Evolutionary conservation across 2,329 filamentous ascomycete genomes (phyloP).

Genomic region (Zymoseptoria tritici): DNA sequence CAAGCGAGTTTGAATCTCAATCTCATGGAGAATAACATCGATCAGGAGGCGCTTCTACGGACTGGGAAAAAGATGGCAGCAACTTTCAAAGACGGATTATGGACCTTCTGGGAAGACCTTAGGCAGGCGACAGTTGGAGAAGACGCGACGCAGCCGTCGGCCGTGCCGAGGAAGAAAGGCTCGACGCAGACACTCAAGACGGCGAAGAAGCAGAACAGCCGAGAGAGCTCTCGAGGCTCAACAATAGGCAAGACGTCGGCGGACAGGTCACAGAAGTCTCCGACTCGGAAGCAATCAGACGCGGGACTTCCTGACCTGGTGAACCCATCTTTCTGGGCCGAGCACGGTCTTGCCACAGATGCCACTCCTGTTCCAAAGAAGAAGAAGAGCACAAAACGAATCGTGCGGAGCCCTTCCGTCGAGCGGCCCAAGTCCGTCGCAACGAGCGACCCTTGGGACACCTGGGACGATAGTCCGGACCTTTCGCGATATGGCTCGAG

Average conservation of each 20-base stretch:
- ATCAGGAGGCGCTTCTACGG: slow-evolving; percentile 46
- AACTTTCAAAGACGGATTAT: slow-evolving; percentile 81
- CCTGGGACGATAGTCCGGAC: slow-evolving; percentile 25
- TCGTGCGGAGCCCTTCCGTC: slow-evolving; percentile 17
- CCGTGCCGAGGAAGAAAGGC: slow-evolving; percentile 21
- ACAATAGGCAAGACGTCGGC: slow-evolving; percentile 15
- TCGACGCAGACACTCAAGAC: slow-evolving; percentile 20
- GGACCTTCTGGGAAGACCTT: slow-evolving; percentile 92
- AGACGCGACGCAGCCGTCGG: slow-evolving; percentile 58
- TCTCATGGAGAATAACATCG: slow-evolving; percentile 28
- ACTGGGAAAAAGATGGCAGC: slow-evolving; percentile 72
- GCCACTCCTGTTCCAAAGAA: slow-evolving; percentile 16
- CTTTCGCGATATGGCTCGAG: slow-evolving; percentile 17
- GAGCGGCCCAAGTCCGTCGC: slow-evolving; percentile 13
- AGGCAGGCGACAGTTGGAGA: slow-evolving; percentile 93
- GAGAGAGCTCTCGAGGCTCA: slow-evolving; percentile 18
- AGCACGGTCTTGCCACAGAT: slow-evolving; percentile 17
- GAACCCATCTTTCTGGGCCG: slow-evolving; percentile 25
- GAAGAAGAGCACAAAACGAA: slow-evolving; percentile 17
- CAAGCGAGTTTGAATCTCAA: slow-evolving; percentile 12
- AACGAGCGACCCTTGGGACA: slow-evolving; percentile 26
- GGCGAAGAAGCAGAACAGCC: slow-evolving; percentile 22
- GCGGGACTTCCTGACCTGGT: slow-evolving; percentile 22
- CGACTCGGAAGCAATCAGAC: slow-evolving; percentile 16
- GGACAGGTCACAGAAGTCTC: slow-evolving; percentile 14